Base-by-base conservation (phyloP, 1,284 basidiomycete genomes). In the Cryptococcus maquisensis region DNA sequence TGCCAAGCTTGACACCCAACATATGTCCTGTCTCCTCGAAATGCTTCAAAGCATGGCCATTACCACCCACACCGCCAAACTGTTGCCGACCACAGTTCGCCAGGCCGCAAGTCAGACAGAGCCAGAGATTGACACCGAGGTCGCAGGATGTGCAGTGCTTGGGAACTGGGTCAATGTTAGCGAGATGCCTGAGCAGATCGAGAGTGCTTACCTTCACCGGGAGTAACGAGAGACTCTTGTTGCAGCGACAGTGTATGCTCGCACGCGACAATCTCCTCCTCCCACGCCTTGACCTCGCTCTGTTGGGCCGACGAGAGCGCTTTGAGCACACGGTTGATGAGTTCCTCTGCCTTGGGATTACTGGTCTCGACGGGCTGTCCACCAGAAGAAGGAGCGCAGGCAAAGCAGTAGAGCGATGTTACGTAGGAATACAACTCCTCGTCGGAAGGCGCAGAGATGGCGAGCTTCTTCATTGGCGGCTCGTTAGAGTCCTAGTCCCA, bases 261-360 rank as follows among this genome's bases (percentile, higher is more conserved):
- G 79, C 95, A 98, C 3, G 89, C 76, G 0, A 81, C 69, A 32
- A 97, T 87, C 69, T 98, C 95, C 74, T 98, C 93, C 69, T 96
- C 91, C 95, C 96, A 99, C 2, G 94, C 90, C 75, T 97, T 88
- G 54, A 99, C 90, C 69, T 98, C 93, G 1, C 86, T 90, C 68
- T 93, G 88, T 51, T 92, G 88, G 0, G 90, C 87, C 0, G 92
- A 95, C 0, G 91, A 91, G 64, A 92, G 79, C 1, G 91, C 86
- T 2, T 81, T 79, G 83, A 96, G 86, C 53, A 96, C 81, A 0
- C 83, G 85, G n/a, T 84, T 79, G 4, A 85, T 79, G 10, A 93
- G 78, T 0, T 78, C 68, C 52, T 82, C 79, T 48, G 84, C 77
- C 54, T 74, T 68, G 2, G 77, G 65, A 45, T 80, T 71, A 67